Evolutionary conservation across 257 asterid species (phyloP).

Genomic region (Solanum virginianum): DNA sequence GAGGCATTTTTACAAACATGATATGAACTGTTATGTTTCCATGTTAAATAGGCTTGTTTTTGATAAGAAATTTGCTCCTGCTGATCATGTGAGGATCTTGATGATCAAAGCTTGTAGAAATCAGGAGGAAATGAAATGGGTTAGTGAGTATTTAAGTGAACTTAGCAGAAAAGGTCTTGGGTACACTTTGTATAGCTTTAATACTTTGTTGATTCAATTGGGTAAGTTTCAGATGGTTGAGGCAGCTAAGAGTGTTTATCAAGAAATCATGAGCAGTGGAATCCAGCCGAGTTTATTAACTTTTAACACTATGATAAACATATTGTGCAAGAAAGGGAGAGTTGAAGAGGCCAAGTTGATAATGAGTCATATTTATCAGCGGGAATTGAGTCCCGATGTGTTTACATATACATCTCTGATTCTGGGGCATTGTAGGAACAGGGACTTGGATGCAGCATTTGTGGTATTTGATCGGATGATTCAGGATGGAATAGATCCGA

Average conservation of each 20-base stretch:
- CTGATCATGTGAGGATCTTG: conserved; percentile 69
- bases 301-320: conserved; percentile 71
- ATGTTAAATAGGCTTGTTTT: conserved; percentile 67
- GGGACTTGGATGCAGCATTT: conserved; percentile 52
- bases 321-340: conserved; percentile 70
- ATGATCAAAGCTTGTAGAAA: conserved; percentile 60
- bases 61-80: conserved; percentile 42
- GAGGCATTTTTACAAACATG: conserved; percentile 71
- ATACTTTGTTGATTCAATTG: conserved; percentile 77
- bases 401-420: conserved; percentile 73
- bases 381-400: conserved; percentile 59
- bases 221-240: conserved; percentile 61
- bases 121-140: conserved; percentile 43
- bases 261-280: conserved; percentile 41
- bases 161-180: conserved; percentile 28
- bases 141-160: conserved; percentile 45
- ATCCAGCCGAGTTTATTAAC: conserved; percentile 55
- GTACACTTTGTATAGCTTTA: conserved; percentile 52
- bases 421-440: conserved; percentile 76
- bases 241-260: conserved; percentile 42
- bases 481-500: conserved; percentile 57
- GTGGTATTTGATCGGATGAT: conserved; percentile 59
- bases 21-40: conserved; percentile 53
- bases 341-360: conserved; percentile 60
- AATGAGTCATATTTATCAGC: conserved; percentile 43